Evolutionary conservation across 2,329 filamentous ascomycete species (phyloP).

Genomic region (Fusarium nanum): DNA sequence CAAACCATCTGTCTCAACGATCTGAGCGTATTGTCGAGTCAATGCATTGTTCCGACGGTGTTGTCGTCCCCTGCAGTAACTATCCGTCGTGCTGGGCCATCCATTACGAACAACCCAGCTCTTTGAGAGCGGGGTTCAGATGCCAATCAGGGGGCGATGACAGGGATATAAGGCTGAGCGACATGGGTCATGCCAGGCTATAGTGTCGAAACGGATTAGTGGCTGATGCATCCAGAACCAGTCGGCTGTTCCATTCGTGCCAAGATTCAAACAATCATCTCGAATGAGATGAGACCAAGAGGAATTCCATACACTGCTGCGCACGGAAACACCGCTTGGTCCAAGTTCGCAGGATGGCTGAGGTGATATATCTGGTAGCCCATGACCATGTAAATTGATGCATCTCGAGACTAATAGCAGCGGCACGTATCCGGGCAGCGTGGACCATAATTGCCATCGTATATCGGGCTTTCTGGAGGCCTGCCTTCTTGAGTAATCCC

Average conservation of each 20-base stretch:
- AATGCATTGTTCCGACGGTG: conserved; percentile 32
- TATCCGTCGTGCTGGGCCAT: conserved; percentile 27
- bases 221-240: conserved; percentile 37
- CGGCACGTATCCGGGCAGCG: conserved; percentile 26
- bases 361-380: conserved; percentile 9
- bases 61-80: conserved; percentile 25
- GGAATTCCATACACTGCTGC: conserved; percentile 16
- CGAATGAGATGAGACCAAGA: conserved; percentile 37
- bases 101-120: conserved; percentile 27
- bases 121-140: conserved; percentile 35
- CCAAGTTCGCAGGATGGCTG: conserved; percentile 12
- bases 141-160: conserved; percentile 43
- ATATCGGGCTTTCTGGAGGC: conserved; percentile 25
- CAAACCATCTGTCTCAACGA: conserved; percentile 23
- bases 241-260: conserved; percentile 36
- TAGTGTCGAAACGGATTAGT: conserved; percentile 41
- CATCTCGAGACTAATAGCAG: conserved; percentile 24
- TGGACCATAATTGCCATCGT: conserved; percentile 25
- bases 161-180: conserved; percentile 38
- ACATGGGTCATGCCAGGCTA: conserved; percentile 38
- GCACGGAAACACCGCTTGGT: conserved; percentile 11
- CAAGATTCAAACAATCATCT: conserved; percentile 39
- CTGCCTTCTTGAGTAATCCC: conserved; percentile 34
- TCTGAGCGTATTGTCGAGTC: conserved; percentile 25
- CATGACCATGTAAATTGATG: conserved; percentile 19